Base-by-base conservation (phyloP, 192 early-diverging fungal genomes). In the Podila verticillata region DNA sequence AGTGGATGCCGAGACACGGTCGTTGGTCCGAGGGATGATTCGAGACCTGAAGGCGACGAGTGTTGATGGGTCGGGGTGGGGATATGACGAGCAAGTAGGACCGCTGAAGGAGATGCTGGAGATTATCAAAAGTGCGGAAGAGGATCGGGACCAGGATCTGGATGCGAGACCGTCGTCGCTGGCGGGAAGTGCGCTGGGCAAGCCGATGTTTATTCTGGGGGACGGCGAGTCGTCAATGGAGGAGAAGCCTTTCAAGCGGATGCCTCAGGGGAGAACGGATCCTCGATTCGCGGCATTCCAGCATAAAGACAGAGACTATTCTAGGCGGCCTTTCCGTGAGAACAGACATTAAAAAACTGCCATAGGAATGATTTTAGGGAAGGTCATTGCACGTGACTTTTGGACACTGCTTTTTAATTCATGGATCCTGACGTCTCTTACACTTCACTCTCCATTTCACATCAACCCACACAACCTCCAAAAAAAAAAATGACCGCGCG, bases 81-180 rank as follows among this genome's bases (percentile, higher is more conserved):
- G 77, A 6, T 44, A 68, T 10, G 77, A 72, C 29, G 77, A 80
- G 36, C 65, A 80, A 17, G 44, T 22, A 8, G 70, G 39, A 0
- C 70, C 77, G 15, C 7, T 80, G 47, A 20, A 34, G 4, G 70
- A 80, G 61, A 80, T 80, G 77, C 26, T 80, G 47, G 48, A 68
- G 7, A 59, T 80, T 54, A 63, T 80, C 30, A 36, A 62, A 5
- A 30, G 26, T 29, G 77, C 59, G 15, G 26, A 22, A 20, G 77
- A 72, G 24, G 65, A 72, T 22, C 48, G 59, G 1, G 36, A 66
- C 6, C 34, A 26, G 1, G 48, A 44, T 4, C 39, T 60, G 3
- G 36, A 60, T 34, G 51, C 24, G 5, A 19, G 51, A 26, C 51
- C 51, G 51, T 1, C 51, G 20, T 7, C 15, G 51, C 51, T 26